Conservation (phyloP, 148 eudicot genomes). For the Euryodendron excelsum region DNA sequence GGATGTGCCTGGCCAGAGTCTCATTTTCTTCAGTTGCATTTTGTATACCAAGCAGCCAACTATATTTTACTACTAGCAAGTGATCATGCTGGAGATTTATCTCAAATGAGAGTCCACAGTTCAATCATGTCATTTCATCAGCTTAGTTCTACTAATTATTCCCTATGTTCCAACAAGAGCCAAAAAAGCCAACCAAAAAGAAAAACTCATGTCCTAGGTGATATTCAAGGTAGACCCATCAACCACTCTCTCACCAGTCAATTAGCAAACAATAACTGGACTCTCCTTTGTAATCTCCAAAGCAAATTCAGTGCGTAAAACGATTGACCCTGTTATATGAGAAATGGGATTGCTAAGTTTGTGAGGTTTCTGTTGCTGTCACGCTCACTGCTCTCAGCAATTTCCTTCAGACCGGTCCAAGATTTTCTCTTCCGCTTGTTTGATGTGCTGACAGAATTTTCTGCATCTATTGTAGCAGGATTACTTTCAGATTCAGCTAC, state of each 20-base stretch:
- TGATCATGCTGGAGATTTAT: no score
- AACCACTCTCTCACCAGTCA: not conserved
- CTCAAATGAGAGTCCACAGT: no score
- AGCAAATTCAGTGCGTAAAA: no score
- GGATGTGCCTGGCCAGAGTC: no score
- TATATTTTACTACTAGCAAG: no score
- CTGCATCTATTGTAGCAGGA: slow-evolving; percentile 29
- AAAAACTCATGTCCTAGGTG: not conserved
- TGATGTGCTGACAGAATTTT: slow-evolving; percentile 28
- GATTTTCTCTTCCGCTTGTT: slow-evolving; percentile 57
- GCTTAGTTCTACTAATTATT: no score
- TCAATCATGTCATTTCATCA: no score
- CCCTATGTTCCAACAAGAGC: not conserved
- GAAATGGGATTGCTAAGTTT: slow-evolving; percentile 51
- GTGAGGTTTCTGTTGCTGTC: slow-evolving; percentile 34
- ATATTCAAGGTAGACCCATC: not conserved
- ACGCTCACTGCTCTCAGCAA: slow-evolving; percentile 54
- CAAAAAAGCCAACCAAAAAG: not conserved
- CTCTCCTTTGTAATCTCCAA: no score
- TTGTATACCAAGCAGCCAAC: no score
- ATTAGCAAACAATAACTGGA: no score
- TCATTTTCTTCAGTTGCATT: no score
- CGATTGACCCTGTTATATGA: slow-evolving; percentile 17
- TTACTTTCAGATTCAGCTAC: slow-evolving; percentile 31
- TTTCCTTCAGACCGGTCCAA: slow-evolving; percentile 76